phyloP scores from a whole-genome alignment of 2,329 filamentous ascomycete species.

The Cytospora paraplurivora region DNA sequence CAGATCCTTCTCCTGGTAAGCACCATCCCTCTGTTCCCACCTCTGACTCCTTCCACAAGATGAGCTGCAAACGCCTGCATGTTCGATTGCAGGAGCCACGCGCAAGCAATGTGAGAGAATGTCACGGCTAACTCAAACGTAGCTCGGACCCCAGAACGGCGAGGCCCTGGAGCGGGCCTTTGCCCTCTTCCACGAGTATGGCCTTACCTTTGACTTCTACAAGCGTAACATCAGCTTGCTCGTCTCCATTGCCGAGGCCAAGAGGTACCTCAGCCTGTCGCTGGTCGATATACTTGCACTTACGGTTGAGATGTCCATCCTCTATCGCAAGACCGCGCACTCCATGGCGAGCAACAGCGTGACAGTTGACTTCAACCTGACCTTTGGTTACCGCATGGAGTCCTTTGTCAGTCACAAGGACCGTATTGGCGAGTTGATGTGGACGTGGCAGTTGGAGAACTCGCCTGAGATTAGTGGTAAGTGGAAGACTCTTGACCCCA shows the following conservation, averaged over 20 bases:
- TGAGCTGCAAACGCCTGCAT: too few relatives aligned
- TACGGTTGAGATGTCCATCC: constrained; percentile 26
- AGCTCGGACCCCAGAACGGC: constrained; percentile 28
- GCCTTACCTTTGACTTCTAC: constrained; percentile 28
- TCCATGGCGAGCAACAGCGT: constrained; percentile 27
- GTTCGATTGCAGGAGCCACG: constrained; percentile 1
- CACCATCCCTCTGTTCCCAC: neutral
- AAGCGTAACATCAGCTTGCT: constrained; percentile 29
- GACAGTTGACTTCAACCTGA: constrained; percentile 29
- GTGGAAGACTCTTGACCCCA: neutral
- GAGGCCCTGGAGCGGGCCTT: constrained; percentile 29
- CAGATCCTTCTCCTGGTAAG: constrained; percentile 28
- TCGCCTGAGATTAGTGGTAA: constrained; percentile 29
- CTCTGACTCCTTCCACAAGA: neutral
- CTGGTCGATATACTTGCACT: constrained; percentile 30
- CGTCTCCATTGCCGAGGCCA: constrained; percentile 27
- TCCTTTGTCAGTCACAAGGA: constrained; percentile 30
- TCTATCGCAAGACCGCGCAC: constrained; percentile 28
- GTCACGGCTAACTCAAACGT: constrained; percentile 8
- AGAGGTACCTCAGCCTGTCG: constrained; percentile 30
- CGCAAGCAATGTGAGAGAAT: constrained; percentile 8
- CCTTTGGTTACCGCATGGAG: constrained; percentile 28
- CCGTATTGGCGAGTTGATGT: constrained; percentile 29
- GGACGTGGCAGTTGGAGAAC: constrained; percentile 30
- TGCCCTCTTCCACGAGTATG: constrained; percentile 28